Evolutionary conservation across 164 flowering plant species (phyloP), one percentile per base, ranked within the genome.

Genomic region (Aristolochia californica): DNA sequence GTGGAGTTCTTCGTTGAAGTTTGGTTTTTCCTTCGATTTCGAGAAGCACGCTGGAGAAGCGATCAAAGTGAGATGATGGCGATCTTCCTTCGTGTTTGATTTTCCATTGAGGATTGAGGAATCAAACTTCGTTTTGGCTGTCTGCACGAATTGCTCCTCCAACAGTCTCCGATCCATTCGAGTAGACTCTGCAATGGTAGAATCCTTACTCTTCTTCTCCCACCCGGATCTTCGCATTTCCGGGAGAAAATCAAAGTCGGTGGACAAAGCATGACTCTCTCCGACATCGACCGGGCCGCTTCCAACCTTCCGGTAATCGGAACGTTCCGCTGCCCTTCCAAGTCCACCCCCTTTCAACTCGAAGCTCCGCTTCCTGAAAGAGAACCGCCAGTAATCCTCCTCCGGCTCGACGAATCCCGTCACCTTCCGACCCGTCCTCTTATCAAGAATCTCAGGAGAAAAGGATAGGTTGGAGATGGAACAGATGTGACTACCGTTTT

Each of bases 351-450:
- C 67, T 49, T 66, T 59, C 44, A 58, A 56, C 75, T 62, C 73
- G 51, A 48, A 52, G 45, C 67, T 60, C 23, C 68, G 78, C 44
- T 64, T 73, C 14, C 78, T 70, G 47, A 78, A 76, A 22, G 88
- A 81, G 21, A 81, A 53, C 47, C 78, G 73, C 80, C 80, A 77
- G 56, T 59, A 77, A 15, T 68, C 71, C 12, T 74, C 79, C 30
- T 70, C 73, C 1, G 65, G 53, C 13, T 48, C 57, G 0, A 62
- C 34, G 18, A 23, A 21, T 20, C 58, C 59, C 2, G 7, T 34
- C 47, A 55, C 21, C 5, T 48, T n/a, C 56, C 13, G 48, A 2
- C 27, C 56, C 16, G 63, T 50, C 30, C 56, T 51, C 45, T 43
- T 50, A 13, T 44, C 53, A 21, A 43, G 47, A 27, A 62, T 24